phyloP scores from a whole-genome alignment of 441 rosid genomes.

The Manihot esculenta region DNA sequence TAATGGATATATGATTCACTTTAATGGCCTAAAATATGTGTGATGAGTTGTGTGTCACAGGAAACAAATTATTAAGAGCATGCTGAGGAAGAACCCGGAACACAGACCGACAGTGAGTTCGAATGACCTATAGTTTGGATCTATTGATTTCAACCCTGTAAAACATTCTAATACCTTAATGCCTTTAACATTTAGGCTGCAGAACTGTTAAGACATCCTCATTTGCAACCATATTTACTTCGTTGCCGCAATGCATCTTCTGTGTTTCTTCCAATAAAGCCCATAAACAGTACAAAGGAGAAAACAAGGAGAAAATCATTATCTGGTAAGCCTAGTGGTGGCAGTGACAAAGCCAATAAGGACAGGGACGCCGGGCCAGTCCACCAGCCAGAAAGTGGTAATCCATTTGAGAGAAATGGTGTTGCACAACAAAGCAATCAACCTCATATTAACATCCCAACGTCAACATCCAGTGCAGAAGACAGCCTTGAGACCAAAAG shows the following conservation, averaged over 20 bases:
- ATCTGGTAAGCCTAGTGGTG: slow-evolving; percentile 39
- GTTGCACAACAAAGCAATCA: slow-evolving; percentile 41
- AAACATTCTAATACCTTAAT: slow-evolving; percentile 24
- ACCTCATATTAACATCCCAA: slow-evolving; percentile 33
- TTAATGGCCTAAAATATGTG: slow-evolving; percentile 11
- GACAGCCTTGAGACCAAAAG: slow-evolving; percentile 66
- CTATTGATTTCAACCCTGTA: slow-evolving; percentile 7
- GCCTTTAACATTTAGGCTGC: slow-evolving; percentile 61
- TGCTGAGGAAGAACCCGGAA: slow-evolving; percentile 95
- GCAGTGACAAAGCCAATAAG: slow-evolving; percentile 40
- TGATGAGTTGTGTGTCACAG: slow-evolving; percentile 37
- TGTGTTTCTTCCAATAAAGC: slow-evolving; percentile 71
- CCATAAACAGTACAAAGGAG: slow-evolving; percentile 55
- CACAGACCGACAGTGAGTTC: slow-evolving; percentile 85
- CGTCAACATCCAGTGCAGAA: slow-evolving; percentile 55
- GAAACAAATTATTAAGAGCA: slow-evolving; percentile 88
- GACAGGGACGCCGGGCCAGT: slow-evolving; percentile 35
- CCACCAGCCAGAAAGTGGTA: slow-evolving; percentile 41
- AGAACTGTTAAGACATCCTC: slow-evolving; percentile 78
- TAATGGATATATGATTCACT: neutral
- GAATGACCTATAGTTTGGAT: slow-evolving; percentile 19
- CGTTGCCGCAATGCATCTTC: slow-evolving; percentile 63
- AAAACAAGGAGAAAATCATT: slow-evolving; percentile 56
- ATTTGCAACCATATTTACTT: slow-evolving; percentile 72
- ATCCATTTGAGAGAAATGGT: slow-evolving; percentile 32